These are phyloP conservation scores for Solanum pennellii DNA, from an alignment of 257 asterid genomes.

Conservation along the genomic window DNA sequence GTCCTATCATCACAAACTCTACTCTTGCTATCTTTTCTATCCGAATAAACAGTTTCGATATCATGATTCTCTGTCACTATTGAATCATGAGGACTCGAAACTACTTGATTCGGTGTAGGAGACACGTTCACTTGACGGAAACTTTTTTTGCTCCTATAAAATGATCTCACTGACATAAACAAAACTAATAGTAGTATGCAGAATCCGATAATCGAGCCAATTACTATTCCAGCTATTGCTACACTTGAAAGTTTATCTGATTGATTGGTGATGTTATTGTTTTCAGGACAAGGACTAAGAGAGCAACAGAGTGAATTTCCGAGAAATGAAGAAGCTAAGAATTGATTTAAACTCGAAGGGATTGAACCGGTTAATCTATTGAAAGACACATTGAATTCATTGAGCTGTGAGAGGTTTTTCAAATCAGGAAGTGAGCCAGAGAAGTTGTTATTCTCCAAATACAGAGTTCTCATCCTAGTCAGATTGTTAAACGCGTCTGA, in stretches of 20 bases:
- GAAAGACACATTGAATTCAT: slow-evolving; percentile 41
- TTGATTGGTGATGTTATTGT: background rate
- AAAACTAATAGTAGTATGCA: slow-evolving; percentile 6
- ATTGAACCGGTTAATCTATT: slow-evolving; percentile 33
- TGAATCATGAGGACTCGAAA: background rate
- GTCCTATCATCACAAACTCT: background rate
- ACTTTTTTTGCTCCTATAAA: slow-evolving; percentile 1
- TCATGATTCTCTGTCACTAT: background rate
- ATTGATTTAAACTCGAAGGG: slow-evolving; percentile 21
- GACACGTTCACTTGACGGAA: background rate
- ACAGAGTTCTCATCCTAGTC: slow-evolving; percentile 19
- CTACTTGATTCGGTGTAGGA: slow-evolving; percentile 1
- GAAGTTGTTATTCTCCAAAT: slow-evolving; percentile 42
- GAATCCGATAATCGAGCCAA: slow-evolving; percentile 21
- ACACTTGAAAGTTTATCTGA: slow-evolving; percentile 23
- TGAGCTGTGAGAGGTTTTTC: slow-evolving; percentile 4
- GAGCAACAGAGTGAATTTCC: slow-evolving; percentile 46
- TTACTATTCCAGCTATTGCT: slow-evolving; percentile 49
- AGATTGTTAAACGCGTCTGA: slow-evolving; percentile 16
- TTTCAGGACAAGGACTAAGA: slow-evolving; percentile 23
- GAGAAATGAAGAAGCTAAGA: slow-evolving; percentile 22
- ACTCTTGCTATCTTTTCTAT: background rate
- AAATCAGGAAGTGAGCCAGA: slow-evolving; percentile 35
- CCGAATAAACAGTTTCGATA: background rate
- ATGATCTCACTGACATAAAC: slow-evolving; percentile 17